These are phyloP conservation scores for Cladorrhinum samala DNA, from an alignment of 495 filamentous ascomycete species.

Conservation along the genomic window DNA sequence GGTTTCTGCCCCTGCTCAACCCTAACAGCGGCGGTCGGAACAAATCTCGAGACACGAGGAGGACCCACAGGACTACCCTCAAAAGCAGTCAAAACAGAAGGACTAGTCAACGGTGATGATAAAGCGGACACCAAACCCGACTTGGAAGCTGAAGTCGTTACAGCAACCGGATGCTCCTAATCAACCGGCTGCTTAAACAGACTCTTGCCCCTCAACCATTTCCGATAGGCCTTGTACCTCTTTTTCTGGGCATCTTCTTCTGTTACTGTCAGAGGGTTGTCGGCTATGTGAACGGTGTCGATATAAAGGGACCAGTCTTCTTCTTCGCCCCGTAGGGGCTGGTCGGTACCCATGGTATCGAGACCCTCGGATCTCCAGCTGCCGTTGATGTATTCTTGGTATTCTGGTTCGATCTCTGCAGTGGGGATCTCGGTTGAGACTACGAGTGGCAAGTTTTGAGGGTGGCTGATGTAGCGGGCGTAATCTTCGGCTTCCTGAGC, in stretches of 20 bases:
- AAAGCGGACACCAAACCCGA: background rate
- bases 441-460: slow-evolving; percentile 82
- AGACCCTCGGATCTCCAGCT: slow-evolving; percentile 40
- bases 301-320: slow-evolving; percentile 69
- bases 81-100: background rate
- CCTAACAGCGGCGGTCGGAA: slow-evolving; percentile 1
- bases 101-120: background rate
- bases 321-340: too few relatives aligned
- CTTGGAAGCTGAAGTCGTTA: background rate
- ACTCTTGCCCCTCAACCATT: slow-evolving; percentile 89
- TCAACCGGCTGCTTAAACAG: slow-evolving; percentile 81
- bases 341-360: too few relatives aligned
- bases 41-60: background rate
- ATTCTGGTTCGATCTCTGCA: slow-evolving; percentile 51
- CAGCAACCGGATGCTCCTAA: slow-evolving; percentile 23
- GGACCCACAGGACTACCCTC: slow-evolving; percentile 3
- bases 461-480: slow-evolving; percentile 83
- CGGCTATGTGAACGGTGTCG: slow-evolving; percentile 67
- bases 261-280: slow-evolving; percentile 81
- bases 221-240: slow-evolving; percentile 89
- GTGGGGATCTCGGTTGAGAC: slow-evolving; percentile 59
- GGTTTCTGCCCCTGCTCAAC: background rate
- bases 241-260: slow-evolving; percentile 82
- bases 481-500: slow-evolving; percentile 76
- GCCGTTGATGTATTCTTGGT: slow-evolving; percentile 65